Base-by-base conservation (phyloP, 345 rosid species). In the Boechera stricta region DNA sequence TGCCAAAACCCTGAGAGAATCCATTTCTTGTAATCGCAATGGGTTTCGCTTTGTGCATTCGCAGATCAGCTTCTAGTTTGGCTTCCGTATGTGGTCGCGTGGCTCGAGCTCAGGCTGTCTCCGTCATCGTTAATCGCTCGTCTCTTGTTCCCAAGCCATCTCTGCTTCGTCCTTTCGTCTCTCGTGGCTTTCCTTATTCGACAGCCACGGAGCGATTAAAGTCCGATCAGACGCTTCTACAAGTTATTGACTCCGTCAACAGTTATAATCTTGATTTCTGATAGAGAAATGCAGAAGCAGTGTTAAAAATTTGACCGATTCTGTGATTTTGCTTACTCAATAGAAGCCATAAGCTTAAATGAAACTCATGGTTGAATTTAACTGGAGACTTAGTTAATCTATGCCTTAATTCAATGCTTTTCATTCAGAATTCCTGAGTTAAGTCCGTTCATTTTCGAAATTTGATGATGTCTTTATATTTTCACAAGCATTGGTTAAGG, bases 141-240 rank as follows among this genome's bases (percentile, higher is more conserved):
- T 67, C 55, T 60, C 78, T 72, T 61, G 74, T 36, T 61, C 64
- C 15, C 36, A 73, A 38, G 7, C 66, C 70, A 16, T 73, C 54
- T 68, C 70, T 47, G 65, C 63, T 70, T 18, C 67, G 55, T 56
- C 73, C 71, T 24, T 77, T 85, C 58, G 57, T 73, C 41, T 73
- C 79, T 13, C 65, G 72, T 15, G 13, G 41, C 45, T 35, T 66
- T 38, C 38, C 45, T 52, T 88, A 70, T 79, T 85, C 91, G 35
- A 79, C 86, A 18, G 87, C 78, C 38, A 29, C 81, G 32, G 56
- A 54, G 7, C 72, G 73, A 36, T 75, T 83, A 48, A 61, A 80
- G 54, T 82, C 91, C 28, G 86, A 84, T 56, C 88, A 85, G 75
- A 77, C 86, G 26, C 92, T 92, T 54, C 70, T 87, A 62, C 87